Evolutionary conservation across 352 stramenopile genomes (phyloP).

Genomic region (Pythium aquatile): DNA sequence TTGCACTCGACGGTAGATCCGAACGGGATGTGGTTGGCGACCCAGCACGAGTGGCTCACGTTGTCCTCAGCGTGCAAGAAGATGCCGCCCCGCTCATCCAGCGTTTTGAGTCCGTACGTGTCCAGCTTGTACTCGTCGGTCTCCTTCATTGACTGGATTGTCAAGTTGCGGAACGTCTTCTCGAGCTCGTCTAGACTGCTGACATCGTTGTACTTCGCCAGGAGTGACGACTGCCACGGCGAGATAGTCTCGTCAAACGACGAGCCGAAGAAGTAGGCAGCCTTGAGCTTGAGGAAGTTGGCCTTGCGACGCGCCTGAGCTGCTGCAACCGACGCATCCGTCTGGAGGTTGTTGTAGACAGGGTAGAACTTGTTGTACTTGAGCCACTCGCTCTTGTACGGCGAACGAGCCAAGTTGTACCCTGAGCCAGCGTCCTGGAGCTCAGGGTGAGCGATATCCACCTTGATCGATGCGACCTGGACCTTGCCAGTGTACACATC

Average conservation of each 20-base stretch:
- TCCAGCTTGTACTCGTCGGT: slow-evolving; percentile 43
- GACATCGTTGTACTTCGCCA: slow-evolving; percentile 34
- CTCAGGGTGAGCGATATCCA: slow-evolving; percentile 29
- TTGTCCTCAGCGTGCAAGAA: slow-evolving; percentile 28
- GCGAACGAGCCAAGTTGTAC: slow-evolving; percentile 38
- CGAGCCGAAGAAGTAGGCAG: slow-evolving; percentile 36
- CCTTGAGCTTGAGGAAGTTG: slow-evolving; percentile 33
- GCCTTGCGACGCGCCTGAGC: slow-evolving; percentile 29
- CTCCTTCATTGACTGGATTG: slow-evolving; percentile 34
- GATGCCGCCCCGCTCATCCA: slow-evolving; percentile 31
- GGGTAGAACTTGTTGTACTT: slow-evolving; percentile 25
- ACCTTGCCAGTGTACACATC: slow-evolving; percentile 33
- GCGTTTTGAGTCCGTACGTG: slow-evolving; percentile 35
- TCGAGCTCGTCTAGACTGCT: slow-evolving; percentile 28
- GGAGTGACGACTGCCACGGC: slow-evolving; percentile 34
- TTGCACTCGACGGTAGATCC: slow-evolving; percentile 20
- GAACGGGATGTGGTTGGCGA: slow-evolving; percentile 17
- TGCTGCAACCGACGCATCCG: slow-evolving; percentile 25
- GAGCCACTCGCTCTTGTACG: slow-evolving; percentile 26
- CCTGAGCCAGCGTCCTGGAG: slow-evolving; percentile 36
- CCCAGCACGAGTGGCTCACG: slow-evolving; percentile 36
- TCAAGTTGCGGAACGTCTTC: slow-evolving; percentile 32
- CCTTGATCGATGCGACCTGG: slow-evolving; percentile 31
- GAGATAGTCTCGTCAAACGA: slow-evolving; percentile 33
- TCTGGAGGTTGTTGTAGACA: slow-evolving; percentile 32